Base-by-base conservation (phyloP, 768 basidiomycete genomes). In the Trametes coccinea region DNA sequence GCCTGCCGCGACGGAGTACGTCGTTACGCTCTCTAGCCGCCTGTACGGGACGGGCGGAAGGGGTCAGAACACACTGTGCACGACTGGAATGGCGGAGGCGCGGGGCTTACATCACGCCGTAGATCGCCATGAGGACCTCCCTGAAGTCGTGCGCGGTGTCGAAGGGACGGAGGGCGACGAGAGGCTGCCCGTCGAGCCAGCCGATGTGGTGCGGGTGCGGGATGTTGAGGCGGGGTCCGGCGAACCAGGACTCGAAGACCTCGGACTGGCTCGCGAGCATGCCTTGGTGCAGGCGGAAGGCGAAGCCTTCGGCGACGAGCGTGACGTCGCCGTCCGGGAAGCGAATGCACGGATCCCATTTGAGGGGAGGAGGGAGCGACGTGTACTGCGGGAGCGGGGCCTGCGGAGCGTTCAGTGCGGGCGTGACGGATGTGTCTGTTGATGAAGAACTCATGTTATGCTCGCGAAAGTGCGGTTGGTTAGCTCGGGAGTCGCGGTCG, bases 251-350 rank as follows among this genome's bases (percentile, higher is more conserved):
- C 44, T 50, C 50, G 51, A 69, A 63, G 8, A 66, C 54, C 2
- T 40, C 58, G 14, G 65, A 69, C 10, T 59, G 52, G 16, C 47
- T 56, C n/a, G 65, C 53, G 6, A 69, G 60, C 14, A 65, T 13
- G 29, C 60, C 46, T 30, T 34, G 43, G 54, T 69, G 63, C 0
- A 69, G 65, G 30, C 61, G 56, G 48, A 69, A 64, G 2, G 54
- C 41, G 22, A 14, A 7, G 43, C 37, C 34, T 13, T 43, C 39
- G 4, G 55, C 59, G n/a, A 65, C 33, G 39, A 65, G 34, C 7
- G 60, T 49, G 37, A 65, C 59, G 40, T 60, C 57, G 3, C 63
- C 63, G 37, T 61, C 63, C 9, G 57, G 22, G 39, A 56, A 62
- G 48, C 49, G 57, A 30, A 60, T n/a, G 9, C 46, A 33, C 14